These are phyloP conservation scores for Yamadazyma dushanensis DNA, from an alignment of 1,139 yeast species.

Conservation along the genomic window DNA sequence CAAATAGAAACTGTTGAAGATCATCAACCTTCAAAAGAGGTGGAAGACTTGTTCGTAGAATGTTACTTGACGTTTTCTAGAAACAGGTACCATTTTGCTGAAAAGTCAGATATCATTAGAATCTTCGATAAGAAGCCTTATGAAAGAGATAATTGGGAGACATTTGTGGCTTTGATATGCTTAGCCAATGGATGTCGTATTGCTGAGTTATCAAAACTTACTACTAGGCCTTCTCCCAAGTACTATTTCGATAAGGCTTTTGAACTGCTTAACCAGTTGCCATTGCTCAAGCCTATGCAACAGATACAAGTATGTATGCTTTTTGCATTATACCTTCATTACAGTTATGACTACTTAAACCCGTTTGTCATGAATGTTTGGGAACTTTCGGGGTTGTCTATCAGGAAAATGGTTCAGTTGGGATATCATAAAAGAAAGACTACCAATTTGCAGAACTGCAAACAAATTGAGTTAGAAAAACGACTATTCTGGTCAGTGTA, in stretches of 20 bases:
- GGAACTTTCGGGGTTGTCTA: conserved; percentile 17
- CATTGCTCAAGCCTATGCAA: conserved; percentile 8
- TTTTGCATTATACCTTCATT: conserved; percentile 15
- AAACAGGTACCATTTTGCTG: conserved; percentile 16
- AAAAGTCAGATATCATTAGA: conserved; percentile 9
- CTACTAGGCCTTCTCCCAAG: conserved; percentile 11
- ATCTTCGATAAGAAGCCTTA: conserved; percentile 8
- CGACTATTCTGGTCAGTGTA: conserved; percentile 17
- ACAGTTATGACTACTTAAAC: conserved; percentile 13
- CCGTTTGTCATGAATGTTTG: conserved; percentile 17
- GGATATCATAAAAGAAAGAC: conserved; percentile 13
- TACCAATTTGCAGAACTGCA: conserved; percentile 11
- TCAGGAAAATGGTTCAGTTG: conserved; percentile 13
- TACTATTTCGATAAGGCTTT: conserved; percentile 14
- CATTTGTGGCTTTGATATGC: conserved; percentile 10
- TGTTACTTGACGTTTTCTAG: conserved; percentile 14
- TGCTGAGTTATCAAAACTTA: conserved; percentile 13
- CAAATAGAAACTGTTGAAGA: conserved; percentile 6
- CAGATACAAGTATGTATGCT: conserved; percentile 16
- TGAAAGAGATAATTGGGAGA: conserved; percentile 14
- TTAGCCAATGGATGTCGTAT: conserved; percentile 16
- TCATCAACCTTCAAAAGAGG: conserved; percentile 7
- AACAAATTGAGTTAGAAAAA: conserved; percentile 13
- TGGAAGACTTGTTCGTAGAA: conserved; percentile 12
- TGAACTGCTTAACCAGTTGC: conserved; percentile 8